phyloP scores from a whole-genome alignment of 2,329 filamentous ascomycete genomes.

The Phaeosphaeriaceae sp. region DNA sequence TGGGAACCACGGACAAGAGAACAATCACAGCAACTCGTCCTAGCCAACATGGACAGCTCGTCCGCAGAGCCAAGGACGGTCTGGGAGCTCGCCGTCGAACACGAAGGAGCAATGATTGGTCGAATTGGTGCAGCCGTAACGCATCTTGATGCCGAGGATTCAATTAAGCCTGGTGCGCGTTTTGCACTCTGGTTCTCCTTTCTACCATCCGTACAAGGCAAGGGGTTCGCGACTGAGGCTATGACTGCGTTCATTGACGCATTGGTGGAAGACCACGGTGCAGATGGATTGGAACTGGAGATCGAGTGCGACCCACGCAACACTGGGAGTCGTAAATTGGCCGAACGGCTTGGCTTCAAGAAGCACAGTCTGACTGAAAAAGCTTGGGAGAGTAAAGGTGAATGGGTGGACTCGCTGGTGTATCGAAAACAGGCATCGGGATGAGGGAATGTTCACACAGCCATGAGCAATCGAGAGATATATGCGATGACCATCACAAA shows the following conservation, averaged over 20 bases:
- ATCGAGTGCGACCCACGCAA: conserved; percentile 49
- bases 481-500: too few relatives aligned
- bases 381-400: conserved; percentile 40
- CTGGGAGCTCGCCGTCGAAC: conserved; percentile 40
- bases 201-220: conserved; percentile 28
- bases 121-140: conserved; percentile 34
- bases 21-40: conserved; percentile 27
- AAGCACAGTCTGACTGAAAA: conserved; percentile 32
- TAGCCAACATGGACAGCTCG: conserved; percentile 24
- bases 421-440: conserved; percentile 20
- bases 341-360: conserved; percentile 39
- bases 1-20: conserved; percentile 25
- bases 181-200: conserved; percentile 43
- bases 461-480: too few relatives aligned
- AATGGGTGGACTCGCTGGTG: conserved; percentile 41
- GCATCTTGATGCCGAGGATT: conserved; percentile 7
- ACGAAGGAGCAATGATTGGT: conserved; percentile 32
- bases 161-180: conserved; percentile 11
- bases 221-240: conserved; percentile 42
- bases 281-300: conserved; percentile 28
- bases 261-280: conserved; percentile 15
- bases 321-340: conserved; percentile 34
- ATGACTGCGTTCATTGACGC: conserved; percentile 33
- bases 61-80: conserved; percentile 19
- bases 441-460: not conserved